A percentile compares a stretch with the other conserved stretches of the same genome.
Evolutionary conservation across 2,329 filamentous ascomycete species (phyloP).

Genomic region (Laburnicola sp.): DNA sequence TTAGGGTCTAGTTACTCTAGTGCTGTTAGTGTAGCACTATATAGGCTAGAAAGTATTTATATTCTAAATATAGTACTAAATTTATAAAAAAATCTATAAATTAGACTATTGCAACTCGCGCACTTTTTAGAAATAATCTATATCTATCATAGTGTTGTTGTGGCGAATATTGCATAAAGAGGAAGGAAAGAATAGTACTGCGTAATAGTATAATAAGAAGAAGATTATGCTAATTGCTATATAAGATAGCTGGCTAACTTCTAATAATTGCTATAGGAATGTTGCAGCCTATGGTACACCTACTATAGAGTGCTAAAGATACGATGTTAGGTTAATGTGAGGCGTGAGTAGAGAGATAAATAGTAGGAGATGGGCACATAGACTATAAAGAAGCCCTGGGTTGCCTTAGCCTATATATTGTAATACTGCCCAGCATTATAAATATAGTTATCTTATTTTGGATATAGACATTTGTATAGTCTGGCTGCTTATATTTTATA

Average conservation of each 20-base stretch:
- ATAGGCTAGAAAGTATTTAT: not conserved
- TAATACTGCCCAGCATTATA: too few relatives aligned
- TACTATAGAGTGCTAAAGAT: not conserved
- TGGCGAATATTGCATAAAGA: constrained; percentile 17
- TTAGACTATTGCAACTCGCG: constrained; percentile 28
- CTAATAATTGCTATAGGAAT: too few relatives aligned
- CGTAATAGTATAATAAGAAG: not conserved
- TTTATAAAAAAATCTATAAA: constrained; percentile 23
- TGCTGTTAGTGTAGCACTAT: constrained; percentile 13
- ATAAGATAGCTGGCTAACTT: not conserved
- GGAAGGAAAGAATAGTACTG: not conserved
- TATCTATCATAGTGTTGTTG: constrained; percentile 28
- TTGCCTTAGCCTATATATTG: not conserved
- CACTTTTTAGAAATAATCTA: constrained; percentile 33
- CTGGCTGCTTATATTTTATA: constrained; percentile 11
- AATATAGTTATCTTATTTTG: constrained; percentile 25
- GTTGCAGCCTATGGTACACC: too few relatives aligned
- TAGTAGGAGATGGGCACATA: constrained; percentile 25
- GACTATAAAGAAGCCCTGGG: constrained; percentile 11
- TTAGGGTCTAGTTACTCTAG: constrained; percentile 14
- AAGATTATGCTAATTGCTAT: not conserved
- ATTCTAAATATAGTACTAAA: not conserved
- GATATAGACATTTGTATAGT: constrained; percentile 17
- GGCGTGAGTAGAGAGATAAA: constrained; percentile 14
- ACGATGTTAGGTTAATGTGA: not conserved